Evolutionary conservation across 176 grass and related monocot genomes (phyloP), one percentile per base, ranked within the genome.

Genomic region (Bolboschoenus planiculmis): DNA sequence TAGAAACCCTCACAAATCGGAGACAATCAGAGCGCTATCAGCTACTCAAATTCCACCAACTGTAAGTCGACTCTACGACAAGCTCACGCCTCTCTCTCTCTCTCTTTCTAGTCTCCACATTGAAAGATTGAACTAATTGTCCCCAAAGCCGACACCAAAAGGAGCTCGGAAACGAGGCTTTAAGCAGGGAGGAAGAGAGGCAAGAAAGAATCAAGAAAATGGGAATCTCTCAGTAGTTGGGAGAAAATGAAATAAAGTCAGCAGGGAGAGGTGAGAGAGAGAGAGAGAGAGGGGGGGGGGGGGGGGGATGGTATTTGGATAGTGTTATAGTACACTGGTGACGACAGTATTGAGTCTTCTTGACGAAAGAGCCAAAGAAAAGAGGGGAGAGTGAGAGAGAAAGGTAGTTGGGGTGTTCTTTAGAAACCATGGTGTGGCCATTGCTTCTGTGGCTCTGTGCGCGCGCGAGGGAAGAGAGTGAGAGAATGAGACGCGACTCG

Each of bases 241-340:
- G 43, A 35, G 82, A 84, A 84, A 56, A 84, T 16, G 82, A 84
- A 74, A 84, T 50, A 21, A 36, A 73, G 50, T 10, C 14, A 83
- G 42, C 3, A 82, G 1, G n/a, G 39, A 66, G 81, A 70, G 60
- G 36, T 11, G 26, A 16, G n/a, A n/a, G n/a, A n/a, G n/a, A n/a
- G n/a, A 54, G n/a, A 20, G n/a, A 54, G 23, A 18, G 27, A 2
- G 15, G 47, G 1, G 47, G 47, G 14, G 47, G 14, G 47, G 50
- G 10, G 50, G 50, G 33, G 14, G 50, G 0, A n/a, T 18, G 31
- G 16, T 5, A 31, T 34, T 35, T 13, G 42, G 81, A 72, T 40
- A 82, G 34, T 56, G 10, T 24, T 57, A 13, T 81, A 82, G 79
- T 82, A 81, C 11, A 64, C n/a, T 43, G 65, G 79, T 82, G 58